Conservation (phyloP, 129 eudicot genomes). For the Rutidosis leptorrhynchoides region DNA sequence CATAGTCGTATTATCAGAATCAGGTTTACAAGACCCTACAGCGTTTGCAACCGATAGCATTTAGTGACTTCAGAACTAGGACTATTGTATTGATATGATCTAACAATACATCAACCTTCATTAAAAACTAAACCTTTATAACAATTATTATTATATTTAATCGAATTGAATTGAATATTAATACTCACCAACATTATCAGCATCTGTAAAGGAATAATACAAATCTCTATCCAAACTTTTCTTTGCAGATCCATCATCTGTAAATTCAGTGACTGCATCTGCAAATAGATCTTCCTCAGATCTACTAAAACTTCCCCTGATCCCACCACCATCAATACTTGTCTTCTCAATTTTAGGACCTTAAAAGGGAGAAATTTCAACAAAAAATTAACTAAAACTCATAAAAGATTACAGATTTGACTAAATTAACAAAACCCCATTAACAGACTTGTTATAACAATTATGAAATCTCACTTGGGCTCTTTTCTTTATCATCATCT, state of each 20-base stretch:
- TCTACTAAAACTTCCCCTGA: conserved; percentile 26
- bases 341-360: conserved; percentile 35
- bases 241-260: conserved; percentile 35
- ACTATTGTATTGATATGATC: background rate
- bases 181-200: conserved; percentile 24
- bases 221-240: conserved; percentile 20
- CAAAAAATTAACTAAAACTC: background rate
- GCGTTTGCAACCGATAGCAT: background rate
- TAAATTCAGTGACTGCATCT: conserved; percentile 71
- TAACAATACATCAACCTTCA: background rate
- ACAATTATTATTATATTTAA: background rate
- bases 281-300: conserved; percentile 75
- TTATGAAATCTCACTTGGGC: conserved; percentile 52
- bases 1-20: background rate
- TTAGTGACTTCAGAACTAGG: background rate
- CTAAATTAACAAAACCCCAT: background rate
- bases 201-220: background rate
- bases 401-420: conserved; percentile 5
- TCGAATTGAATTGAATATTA: background rate
- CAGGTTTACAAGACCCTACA: background rate
- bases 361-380: conserved; percentile 22
- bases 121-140: background rate
- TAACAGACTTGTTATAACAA: background rate
- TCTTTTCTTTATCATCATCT: conserved; percentile 49
- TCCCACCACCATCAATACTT: conserved; percentile 11